These are phyloP conservation scores for Ramaria sp. DNA, from an alignment of 768 basidiomycete species.

Conservation along the genomic window DNA sequence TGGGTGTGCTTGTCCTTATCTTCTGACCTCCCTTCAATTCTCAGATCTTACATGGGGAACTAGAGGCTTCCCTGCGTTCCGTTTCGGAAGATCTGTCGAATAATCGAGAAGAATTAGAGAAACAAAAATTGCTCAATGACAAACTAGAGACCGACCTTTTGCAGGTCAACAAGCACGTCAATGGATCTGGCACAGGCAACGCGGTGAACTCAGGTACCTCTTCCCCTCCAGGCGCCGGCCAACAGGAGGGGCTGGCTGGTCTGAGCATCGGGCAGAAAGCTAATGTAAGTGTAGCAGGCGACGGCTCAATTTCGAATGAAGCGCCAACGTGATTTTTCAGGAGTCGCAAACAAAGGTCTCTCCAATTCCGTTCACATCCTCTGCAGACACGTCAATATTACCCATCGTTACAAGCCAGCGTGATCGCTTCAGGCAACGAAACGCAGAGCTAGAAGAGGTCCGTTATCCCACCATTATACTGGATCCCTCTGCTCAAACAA, in stretches of 20 bases:
- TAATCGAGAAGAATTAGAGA: conserved; percentile 57
- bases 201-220: conserved; percentile 17
- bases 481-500: not conserved
- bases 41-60: conserved; percentile 75
- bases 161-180: conserved; percentile 54
- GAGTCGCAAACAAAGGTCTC: conserved; percentile 24
- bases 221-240: conserved; percentile 19
- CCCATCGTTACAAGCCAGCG: conserved; percentile 97
- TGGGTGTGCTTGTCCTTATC: not conserved
- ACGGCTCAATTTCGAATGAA: not conserved
- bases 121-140: conserved; percentile 74
- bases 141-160: conserved; percentile 86
- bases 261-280: conserved; percentile 54
- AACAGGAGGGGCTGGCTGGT: conserved; percentile 51
- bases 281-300: not conserved
- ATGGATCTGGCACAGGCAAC: conserved; percentile 18
- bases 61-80: conserved; percentile 55
- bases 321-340: conserved; percentile 2
- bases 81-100: conserved; percentile 46
- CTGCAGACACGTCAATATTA: conserved; percentile 90
- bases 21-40: not conserved
- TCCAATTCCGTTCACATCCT: conserved; percentile 58
- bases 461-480: not conserved
- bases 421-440: conserved; percentile 94
- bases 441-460: conserved; percentile 94